Evolutionary conservation across 2,329 filamentous ascomycete genomes (phyloP).

Genomic region (Verticillium dahliae): DNA sequence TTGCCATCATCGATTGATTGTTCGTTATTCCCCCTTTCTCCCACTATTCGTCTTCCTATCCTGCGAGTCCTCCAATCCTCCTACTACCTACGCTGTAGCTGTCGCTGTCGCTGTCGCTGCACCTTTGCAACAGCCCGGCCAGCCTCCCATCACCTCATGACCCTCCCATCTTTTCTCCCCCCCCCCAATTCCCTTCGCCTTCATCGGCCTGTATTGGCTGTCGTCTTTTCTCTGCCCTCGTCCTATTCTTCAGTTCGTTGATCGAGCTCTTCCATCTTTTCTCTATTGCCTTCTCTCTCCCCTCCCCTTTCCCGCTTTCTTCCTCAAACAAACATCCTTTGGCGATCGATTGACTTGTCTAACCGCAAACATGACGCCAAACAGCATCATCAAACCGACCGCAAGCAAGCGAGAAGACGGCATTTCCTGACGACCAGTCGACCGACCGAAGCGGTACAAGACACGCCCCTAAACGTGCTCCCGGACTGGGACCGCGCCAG

Average conservation of each 20-base stretch:
- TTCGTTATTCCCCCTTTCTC: conserved; percentile 13
- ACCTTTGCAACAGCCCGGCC: not conserved
- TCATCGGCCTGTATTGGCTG: not conserved
- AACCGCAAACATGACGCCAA: conserved; percentile 48
- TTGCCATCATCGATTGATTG: conserved; percentile 9
- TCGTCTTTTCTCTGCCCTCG: not conserved
- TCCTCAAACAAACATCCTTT: conserved; percentile 11
- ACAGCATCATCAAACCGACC: conserved; percentile 29
- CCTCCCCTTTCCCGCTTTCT: conserved; percentile 7
- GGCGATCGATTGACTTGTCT: conserved; percentile 43
- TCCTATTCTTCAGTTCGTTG: conserved; percentile 2
- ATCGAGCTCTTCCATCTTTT: conserved; percentile 5
- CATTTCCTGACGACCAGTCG: conserved; percentile 19
- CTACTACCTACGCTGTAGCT: not conserved
- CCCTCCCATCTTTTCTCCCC: not conserved
- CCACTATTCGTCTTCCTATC: conserved; percentile 9
- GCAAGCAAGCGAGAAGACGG: conserved; percentile 13
- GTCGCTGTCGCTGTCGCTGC: not conserved
- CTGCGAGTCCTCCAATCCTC: conserved; percentile 7
- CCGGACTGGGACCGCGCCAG: not conserved
- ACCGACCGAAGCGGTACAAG: conserved; percentile 15
- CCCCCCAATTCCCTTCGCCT: conserved; percentile 3
- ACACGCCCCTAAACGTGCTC: conserved; percentile 1
- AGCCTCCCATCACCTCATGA: not conserved
- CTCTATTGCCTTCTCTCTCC: conserved; percentile 3